Conservation (phyloP, 2,329 filamentous ascomycete species). For the Cryphonectria nitschkei region DNA sequence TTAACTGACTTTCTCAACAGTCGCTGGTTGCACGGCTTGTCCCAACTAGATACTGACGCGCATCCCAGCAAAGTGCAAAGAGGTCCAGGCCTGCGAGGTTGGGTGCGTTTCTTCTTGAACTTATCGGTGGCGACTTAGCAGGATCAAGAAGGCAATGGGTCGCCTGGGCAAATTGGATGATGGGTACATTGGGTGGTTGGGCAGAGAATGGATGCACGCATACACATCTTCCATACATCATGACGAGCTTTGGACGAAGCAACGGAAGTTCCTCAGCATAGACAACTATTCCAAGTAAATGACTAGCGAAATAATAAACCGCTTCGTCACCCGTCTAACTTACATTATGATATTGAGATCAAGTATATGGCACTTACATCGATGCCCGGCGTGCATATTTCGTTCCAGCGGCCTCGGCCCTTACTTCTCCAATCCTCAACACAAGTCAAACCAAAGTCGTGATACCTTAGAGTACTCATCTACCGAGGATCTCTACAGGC, state of each 20-base stretch:
- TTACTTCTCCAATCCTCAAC: background rate
- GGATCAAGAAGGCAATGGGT: background rate
- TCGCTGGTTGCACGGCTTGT: conserved; percentile 11
- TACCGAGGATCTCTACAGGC: background rate
- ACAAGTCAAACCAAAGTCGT: background rate
- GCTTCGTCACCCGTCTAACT: background rate
- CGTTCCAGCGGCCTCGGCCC: background rate
- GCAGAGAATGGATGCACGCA: background rate
- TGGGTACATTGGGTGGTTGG: background rate
- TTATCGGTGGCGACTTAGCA: background rate
- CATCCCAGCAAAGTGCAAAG: background rate
- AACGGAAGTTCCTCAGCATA: too few species aligned
- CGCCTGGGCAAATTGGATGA: background rate
- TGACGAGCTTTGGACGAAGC: too few species aligned
- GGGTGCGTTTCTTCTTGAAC: background rate
- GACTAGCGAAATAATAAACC: background rate
- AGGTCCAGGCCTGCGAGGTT: background rate
- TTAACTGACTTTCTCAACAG: background rate
- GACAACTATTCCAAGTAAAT: background rate
- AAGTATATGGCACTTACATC: too few species aligned
- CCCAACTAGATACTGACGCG: conserved; percentile 4
- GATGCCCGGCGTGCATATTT: background rate
- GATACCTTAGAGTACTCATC: background rate
- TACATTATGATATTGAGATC: background rate
- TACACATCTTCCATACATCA: background rate